Percentiles rank a stretch among this genome's conserved stretches.
Evolutionary conservation across 2,329 filamentous ascomycete species (phyloP).

Genomic region (Fusarium sp.): DNA sequence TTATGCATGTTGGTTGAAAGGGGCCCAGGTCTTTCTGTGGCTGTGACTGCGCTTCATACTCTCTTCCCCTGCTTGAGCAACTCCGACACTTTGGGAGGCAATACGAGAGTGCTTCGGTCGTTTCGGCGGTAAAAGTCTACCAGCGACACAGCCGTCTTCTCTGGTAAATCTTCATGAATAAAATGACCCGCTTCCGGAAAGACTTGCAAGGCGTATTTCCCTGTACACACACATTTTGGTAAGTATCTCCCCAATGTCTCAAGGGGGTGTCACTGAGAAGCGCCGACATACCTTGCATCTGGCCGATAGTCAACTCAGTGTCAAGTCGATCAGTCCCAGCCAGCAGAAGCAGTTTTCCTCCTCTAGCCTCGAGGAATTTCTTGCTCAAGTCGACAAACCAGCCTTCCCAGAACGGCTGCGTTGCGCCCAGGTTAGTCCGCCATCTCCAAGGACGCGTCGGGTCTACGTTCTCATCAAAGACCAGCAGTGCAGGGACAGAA

Average conservation of each 20-base stretch:
- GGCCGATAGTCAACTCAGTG: constrained; percentile 92
- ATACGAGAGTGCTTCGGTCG: constrained; percentile 83
- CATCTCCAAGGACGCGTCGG: constrained; percentile 75
- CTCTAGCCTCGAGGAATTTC: constrained; percentile 85
- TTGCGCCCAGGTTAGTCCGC: constrained; percentile 85
- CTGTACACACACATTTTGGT: constrained; percentile 52
- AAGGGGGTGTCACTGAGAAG: neutral
- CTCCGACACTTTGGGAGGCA: constrained; percentile 92
- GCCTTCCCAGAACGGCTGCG: constrained; percentile 91
- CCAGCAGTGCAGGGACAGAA: constrained; percentile 85
- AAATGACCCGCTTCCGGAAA: constrained; percentile 97
- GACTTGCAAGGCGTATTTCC: constrained; percentile 95
- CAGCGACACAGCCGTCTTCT: constrained; percentile 86
- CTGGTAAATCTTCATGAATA: constrained; percentile 93
- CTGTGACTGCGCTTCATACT: constrained; percentile 55
- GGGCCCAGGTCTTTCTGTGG: neutral
- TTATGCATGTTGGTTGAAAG: neutral
- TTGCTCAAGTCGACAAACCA: constrained; percentile 92
- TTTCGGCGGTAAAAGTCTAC: constrained; percentile 95
- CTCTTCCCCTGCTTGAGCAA: constrained; percentile 72
- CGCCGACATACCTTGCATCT: constrained; percentile 85
- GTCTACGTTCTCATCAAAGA: constrained; percentile 56
- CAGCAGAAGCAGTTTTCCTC: constrained; percentile 86
- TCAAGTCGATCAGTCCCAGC: constrained; percentile 92
- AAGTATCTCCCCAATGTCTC: constrained; percentile 14